Base-by-base conservation (phyloP, 495 filamentous ascomycete genomes). In the Penicillium odoratum region DNA sequence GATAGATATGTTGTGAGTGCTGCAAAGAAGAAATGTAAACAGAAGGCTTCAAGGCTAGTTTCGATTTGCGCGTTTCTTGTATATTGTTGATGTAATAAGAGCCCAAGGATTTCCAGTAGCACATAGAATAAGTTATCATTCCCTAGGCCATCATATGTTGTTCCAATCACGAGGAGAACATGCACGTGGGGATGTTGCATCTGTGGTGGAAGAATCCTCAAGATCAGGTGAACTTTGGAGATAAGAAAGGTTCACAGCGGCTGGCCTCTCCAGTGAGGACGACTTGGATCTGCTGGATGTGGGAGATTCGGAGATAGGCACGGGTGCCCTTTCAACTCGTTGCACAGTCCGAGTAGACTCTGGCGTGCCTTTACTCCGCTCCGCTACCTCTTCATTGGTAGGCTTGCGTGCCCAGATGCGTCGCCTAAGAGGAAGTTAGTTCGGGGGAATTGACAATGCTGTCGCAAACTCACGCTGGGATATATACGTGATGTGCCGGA, bases 401-500 rank as follows among this genome's bases (percentile, higher is more conserved):
- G 53, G 53, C 44, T 38, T 55, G 13, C 53, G 53, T 3, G 43
- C 53, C 53, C 53, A 55, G 18, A 55, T 55, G 10, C 53, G 53
- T 18, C 53, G 53, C 9, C 53, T 55, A 15, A 2, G 9, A 25
- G 4, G 7, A 34, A 1, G 36, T 55, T 6, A 55, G 30, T 13
- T 21, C 10, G 11, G 3, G 1, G 11, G 4, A 29, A 7, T 15
- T 47, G 10, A 13, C 5, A 1, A 26, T 5, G n/a, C 2, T 15
- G 25, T 29, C 25, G 8, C 7, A 11, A 21, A 48, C 53, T 48
- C 16, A 55, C 53, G 53, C 30, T 13, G 48, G 48, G 31, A 61
- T 40, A 59, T 66, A 68, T 13, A 43, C 42, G 57, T 70, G 67
- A 42, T 55, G 56, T 1, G 40, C 33, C 4, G 65, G 62, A 55